Percentiles rank a stretch among this genome's conserved stretches.
phyloP scores from a whole-genome alignment of 2,329 filamentous ascomycete species.

The Clarireedia homoeocarpa region DNA sequence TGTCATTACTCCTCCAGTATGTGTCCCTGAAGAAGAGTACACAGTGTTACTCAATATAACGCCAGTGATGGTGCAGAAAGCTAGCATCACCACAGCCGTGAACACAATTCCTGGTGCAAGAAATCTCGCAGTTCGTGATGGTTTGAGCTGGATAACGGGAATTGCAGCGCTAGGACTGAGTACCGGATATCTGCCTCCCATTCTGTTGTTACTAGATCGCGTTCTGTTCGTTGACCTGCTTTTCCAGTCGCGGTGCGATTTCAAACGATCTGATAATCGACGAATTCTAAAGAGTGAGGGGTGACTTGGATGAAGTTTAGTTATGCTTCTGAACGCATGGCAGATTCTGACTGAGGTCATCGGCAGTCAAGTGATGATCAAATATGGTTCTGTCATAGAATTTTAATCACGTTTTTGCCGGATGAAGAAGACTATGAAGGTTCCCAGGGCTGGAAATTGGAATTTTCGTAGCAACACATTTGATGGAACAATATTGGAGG shows the following conservation, averaged over 20 bases:
- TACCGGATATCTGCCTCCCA: not conserved
- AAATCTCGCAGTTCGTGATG: slow-evolving; percentile 11
- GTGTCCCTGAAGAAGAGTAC: slow-evolving; percentile 9
- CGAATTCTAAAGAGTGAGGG: too few relatives aligned
- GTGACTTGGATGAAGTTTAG: too few relatives aligned
- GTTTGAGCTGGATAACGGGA: not conserved
- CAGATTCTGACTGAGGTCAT: too few relatives aligned
- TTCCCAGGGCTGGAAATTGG: not conserved
- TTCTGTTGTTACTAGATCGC: not conserved
- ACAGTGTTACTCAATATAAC: slow-evolving; percentile 9
- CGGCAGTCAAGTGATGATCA: not conserved
- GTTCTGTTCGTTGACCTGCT: not conserved
- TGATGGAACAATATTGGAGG: not conserved
- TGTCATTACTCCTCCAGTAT: slow-evolving; percentile 12
- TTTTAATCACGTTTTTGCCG: not conserved
- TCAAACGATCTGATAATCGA: too few relatives aligned
- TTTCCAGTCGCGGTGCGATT: not conserved
- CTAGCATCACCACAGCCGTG: slow-evolving; percentile 12
- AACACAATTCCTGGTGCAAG: slow-evolving; percentile 17
- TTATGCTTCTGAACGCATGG: too few relatives aligned
- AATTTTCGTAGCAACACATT: not conserved
- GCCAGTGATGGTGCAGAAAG: slow-evolving; percentile 8
- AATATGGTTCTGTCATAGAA: not conserved
- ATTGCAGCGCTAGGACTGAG: not conserved
- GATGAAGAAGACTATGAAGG: not conserved